These are phyloP conservation scores for Amanita molliuscula DNA, from an alignment of 768 basidiomycete species.

Conservation along the genomic window DNA sequence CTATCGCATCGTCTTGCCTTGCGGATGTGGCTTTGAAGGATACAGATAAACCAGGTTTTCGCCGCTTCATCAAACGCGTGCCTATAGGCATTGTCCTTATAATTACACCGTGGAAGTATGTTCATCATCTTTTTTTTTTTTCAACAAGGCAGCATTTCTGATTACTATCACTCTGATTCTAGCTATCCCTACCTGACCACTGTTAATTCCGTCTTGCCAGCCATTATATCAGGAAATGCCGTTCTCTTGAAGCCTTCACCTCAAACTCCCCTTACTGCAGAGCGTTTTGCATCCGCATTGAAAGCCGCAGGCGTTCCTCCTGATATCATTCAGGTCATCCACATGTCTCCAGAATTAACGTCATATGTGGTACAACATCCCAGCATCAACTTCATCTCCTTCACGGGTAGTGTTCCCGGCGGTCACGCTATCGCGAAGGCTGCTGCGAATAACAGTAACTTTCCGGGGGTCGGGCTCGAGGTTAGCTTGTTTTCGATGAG, in stretches of 20 bases:
- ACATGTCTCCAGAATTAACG: constrained; percentile 57
- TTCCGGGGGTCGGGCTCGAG: constrained; percentile 86
- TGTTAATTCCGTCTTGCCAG: constrained; percentile 88
- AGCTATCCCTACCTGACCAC: constrained; percentile 88
- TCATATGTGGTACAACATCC: constrained; percentile 53
- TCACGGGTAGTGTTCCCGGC: constrained; percentile 79
- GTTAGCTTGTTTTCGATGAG: constrained; percentile 22
- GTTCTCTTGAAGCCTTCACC: constrained; percentile 94
- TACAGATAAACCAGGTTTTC: constrained; percentile 77
- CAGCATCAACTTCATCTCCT: constrained; percentile 71
- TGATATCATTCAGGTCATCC: constrained; percentile 65
- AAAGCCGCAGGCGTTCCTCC: constrained; percentile 70
- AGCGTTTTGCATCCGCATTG: constrained; percentile 64
- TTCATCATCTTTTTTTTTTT: constrained; percentile 7
- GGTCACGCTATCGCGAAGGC: constrained; percentile 67
- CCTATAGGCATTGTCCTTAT: constrained; percentile 85
- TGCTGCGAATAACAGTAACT: constrained; percentile 53
- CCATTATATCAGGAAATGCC: constrained; percentile 82
- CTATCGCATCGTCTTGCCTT: constrained; percentile 68
- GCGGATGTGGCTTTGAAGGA: constrained; percentile 65
- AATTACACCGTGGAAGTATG: constrained; percentile 90
- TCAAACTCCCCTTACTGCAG: constrained; percentile 85
- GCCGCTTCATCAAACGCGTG: constrained; percentile 70
- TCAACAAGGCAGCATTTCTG: background rate
- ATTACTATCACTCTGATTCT: background rate